Conservation (phyloP, 495 filamentous ascomycete genomes). For the Xylaria telfairii region DNA sequence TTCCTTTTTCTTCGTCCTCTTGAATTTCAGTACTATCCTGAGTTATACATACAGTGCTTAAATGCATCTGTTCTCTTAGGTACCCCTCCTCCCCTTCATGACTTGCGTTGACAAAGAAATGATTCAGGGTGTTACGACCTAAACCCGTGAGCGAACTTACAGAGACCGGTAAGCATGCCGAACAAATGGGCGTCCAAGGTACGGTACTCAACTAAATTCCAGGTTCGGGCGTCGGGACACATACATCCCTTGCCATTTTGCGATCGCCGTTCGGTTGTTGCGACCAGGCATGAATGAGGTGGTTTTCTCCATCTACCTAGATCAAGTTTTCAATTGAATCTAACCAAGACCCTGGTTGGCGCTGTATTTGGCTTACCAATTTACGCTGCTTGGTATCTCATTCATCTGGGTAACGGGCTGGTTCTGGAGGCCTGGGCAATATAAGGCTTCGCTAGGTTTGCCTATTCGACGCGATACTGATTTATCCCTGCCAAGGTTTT, state of each 20-base stretch:
- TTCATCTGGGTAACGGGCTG: not conserved
- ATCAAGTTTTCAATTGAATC: not conserved
- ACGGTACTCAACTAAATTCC: not conserved
- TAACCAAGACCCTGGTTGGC: not conserved
- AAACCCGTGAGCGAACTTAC: not conserved
- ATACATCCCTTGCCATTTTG: not conserved
- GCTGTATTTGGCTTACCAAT: not conserved
- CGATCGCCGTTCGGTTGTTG: not conserved
- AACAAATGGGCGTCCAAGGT: not conserved
- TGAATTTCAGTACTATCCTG: not conserved
- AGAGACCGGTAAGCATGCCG: not conserved
- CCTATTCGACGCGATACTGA: not conserved
- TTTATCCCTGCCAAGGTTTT: constrained; percentile 15
- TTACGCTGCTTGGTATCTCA: not conserved
- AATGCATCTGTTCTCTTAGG: constrained; percentile 3
- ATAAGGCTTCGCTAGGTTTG: not conserved
- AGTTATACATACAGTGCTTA: not conserved
- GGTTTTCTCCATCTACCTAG: not conserved
- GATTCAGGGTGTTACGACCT: not conserved
- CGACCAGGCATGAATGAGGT: not conserved
- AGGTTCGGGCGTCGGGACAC: not conserved
- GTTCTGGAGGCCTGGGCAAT: not conserved
- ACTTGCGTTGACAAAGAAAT: not conserved
- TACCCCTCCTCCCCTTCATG: not conserved
- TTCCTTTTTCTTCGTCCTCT: not conserved